Evolutionary conservation across 75 land plant species (phyloP), one percentile per base, ranked within the genome.

Genomic region (Pseudotsuga menziesii): DNA sequence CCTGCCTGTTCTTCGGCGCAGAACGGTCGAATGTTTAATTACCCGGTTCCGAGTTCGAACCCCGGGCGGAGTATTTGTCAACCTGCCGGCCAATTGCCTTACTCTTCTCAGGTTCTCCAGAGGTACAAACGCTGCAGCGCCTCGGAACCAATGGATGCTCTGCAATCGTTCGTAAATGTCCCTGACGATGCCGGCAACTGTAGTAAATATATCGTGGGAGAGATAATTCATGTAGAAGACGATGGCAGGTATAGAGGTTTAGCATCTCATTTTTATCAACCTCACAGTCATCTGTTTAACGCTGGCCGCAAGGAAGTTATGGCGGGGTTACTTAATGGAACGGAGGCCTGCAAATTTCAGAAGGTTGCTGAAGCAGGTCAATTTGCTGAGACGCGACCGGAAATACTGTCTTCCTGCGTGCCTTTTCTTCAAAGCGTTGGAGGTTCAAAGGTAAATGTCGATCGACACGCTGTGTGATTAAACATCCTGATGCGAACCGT

Each of bases 381-480:
- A 41, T 69, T 41, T 69, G 52, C 11, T 41, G 25, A 41, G 41
- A 69, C 2, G 9, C n/a, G 19, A 4, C 6, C 59, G n/a, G 59
- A 16, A 58, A 20, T 20, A 17, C 59, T 17, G n/a, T 7, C 72
- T 69, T 23, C 72, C 8, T 32, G 48, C 23, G 52, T 22, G 48
- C 52, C 52, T 39, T 69, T 69, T 69, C 72, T 41, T n/a, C 72
- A 69, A 41, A 39, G 72, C 35, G 72, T 69, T 41, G 39, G 48
- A 35, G 23, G 39, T 20, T 35, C 72, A 41, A 69, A 69, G 72
- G 72, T 69, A 39, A 48, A 48, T 48, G 52, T 8, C 11, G 52
- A 48, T 48, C 52, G 9, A 8, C 9, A 48, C 52, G 52, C 52
- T 2, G 52, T 48, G 11, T 48, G 52, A 48, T 48, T 48, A 48